Percentiles rank a stretch among this genome's conserved stretches.
phyloP scores from a whole-genome alignment of 805 yeast genomes.

The Candida orba region DNA sequence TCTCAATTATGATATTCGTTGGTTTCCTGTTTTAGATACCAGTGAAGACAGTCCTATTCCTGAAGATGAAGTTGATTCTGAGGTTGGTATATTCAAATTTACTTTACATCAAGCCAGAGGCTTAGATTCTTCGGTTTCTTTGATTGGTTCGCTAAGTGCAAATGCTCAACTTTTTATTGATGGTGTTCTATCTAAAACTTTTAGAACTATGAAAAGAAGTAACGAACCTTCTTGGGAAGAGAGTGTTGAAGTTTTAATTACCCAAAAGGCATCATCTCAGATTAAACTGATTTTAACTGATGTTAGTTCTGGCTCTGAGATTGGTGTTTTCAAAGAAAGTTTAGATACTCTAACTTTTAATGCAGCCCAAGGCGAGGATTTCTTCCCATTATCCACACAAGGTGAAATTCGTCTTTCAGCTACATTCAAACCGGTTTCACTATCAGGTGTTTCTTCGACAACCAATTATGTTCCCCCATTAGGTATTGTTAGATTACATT shows the following conservation, averaged over 20 bases:
- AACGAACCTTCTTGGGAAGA: constrained; percentile 74
- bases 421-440: constrained; percentile 63
- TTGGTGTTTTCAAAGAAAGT: constrained; percentile 50
- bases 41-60: constrained; percentile 8
- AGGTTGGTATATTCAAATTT: constrained; percentile 66
- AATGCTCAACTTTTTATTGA: constrained; percentile 61
- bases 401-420: constrained; percentile 52
- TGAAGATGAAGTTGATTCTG: constrained; percentile 40
- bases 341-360: constrained; percentile 35
- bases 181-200: constrained; percentile 44
- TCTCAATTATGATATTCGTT: constrained; percentile 46
- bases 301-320: constrained; percentile 39
- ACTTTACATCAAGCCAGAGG: constrained; percentile 53
- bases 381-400: constrained; percentile 42
- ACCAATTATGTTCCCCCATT: constrained; percentile 48
- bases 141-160: constrained; percentile 44
- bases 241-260: constrained; percentile 51
- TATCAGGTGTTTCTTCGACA: constrained; percentile 41
- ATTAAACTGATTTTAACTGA: constrained; percentile 56
- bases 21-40: constrained; percentile 28
- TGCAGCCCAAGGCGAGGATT: constrained; percentile 38
- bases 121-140: constrained; percentile 45
- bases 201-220: constrained; percentile 56
- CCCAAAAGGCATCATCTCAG: constrained; percentile 50
- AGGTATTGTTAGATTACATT: constrained; percentile 57